Evolutionary conservation across 148 eudicot genomes (phyloP), one percentile per base, ranked within the genome.

Genomic region (Chenopodium formosanum): DNA sequence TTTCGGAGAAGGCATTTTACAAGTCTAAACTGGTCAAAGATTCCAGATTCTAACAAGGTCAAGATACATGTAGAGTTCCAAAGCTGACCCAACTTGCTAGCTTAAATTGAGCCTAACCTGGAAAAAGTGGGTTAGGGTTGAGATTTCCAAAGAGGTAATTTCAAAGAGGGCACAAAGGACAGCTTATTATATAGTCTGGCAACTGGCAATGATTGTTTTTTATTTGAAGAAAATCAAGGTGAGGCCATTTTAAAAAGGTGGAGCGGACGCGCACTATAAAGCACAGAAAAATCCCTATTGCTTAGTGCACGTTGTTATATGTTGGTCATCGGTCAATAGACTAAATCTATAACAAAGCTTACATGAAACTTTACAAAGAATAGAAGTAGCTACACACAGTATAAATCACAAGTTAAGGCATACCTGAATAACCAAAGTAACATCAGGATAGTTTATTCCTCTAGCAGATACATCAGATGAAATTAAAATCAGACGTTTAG

Each of bases 371-470:
- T 29, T 2, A 56, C 5, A 2, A 25, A 62, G 29, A 31, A 71
- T 22, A 22, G 27, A 71, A 48, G 56, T 6, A 22, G 14, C 22
- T 56, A 22, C 0, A 70, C 34, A 20, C 9, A 22, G n/a, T 27
- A 50, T 65, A 48, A 11, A 46, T 74, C 29, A 75, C n/a, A 34
- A 76, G 78, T 52, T 20, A 76, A 56, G 65, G 70, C 71, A 64
- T 85, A 95, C 99, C 97, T 95, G 99, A 88, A 95, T 86, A 76
- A 95, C 97, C 85, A 91, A 84, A 25, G 97, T 92, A 82, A 95
- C 97, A 88, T 95, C 97, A 69, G 97, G 99, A 81, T 93, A 95
- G 85, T 95, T 90, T 90, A 95, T 85, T 75, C 97, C 99, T 80
- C 94, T 95, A 81, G 97, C 86, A 73, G 97, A 90, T 68, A 95